Evolutionary conservation across 169 alveolate genomes (phyloP).

Genomic region (Plasmodium vivax): DNA sequence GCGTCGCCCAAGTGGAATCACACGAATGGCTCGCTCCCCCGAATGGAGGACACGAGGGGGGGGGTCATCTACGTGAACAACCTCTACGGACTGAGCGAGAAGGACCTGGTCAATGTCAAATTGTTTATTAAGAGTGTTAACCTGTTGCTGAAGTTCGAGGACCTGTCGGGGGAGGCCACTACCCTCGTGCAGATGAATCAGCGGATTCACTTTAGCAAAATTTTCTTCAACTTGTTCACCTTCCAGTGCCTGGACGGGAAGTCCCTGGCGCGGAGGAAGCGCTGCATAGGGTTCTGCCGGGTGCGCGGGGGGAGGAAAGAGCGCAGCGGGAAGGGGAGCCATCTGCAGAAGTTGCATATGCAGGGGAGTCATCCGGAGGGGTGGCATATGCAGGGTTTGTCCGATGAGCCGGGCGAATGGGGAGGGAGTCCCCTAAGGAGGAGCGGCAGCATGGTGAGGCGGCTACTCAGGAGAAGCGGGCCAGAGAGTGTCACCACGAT

Average conservation of each 20-base stretch:
- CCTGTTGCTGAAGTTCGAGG: constrained; percentile 10
- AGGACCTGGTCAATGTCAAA: constrained; percentile 27
- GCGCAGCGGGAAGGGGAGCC: not conserved
- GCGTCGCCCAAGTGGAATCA: not conserved
- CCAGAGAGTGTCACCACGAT: not conserved
- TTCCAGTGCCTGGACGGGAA: constrained; percentile 40
- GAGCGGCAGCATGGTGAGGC: not conserved
- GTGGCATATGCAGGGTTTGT: not conserved
- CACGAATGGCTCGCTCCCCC: not conserved
- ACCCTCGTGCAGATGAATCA: not conserved
- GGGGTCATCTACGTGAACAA: constrained; percentile 26
- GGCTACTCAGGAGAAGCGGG: not conserved
- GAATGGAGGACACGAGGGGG: not conserved
- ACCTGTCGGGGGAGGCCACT: not conserved
- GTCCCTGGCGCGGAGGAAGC: not conserved
- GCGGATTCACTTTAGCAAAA: constrained; percentile 17
- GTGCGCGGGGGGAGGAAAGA: not conserved
- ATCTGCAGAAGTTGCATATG: too few relatives aligned
- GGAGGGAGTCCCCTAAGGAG: not conserved
- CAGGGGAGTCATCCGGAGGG: too few relatives aligned
- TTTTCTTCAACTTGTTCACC: constrained; percentile 22
- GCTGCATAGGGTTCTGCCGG: constrained; percentile 10
- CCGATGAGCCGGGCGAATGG: not conserved
- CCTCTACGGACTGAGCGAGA: constrained; percentile 16
- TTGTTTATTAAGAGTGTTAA: constrained; percentile 22